A percentile compares a stretch with the other conserved stretches of the same genome.
These are phyloP conservation scores for Favolaschia claudopus DNA, from an alignment of 768 basidiomycete species.

Conservation along the genomic window DNA sequence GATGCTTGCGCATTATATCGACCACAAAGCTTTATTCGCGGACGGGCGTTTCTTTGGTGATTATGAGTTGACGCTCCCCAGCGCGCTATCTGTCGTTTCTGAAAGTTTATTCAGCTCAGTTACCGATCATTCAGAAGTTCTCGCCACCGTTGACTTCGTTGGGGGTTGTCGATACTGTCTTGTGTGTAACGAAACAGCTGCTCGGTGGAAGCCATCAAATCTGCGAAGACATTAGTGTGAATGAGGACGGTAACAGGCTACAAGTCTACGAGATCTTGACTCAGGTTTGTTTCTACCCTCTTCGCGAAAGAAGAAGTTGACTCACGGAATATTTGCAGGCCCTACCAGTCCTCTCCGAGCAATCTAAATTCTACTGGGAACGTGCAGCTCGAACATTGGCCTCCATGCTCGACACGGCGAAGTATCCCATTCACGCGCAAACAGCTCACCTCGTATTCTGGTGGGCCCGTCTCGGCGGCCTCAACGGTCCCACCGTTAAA, in stretches of 20 bases:
- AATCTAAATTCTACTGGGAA: slow-evolving; percentile 25
- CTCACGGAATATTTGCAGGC: slow-evolving; percentile 12
- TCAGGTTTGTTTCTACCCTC: slow-evolving; percentile 13
- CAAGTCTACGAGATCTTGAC: slow-evolving; percentile 24
- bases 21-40: too few species aligned
- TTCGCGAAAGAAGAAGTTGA: too few species aligned
- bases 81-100: too few species aligned
- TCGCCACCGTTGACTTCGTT: slow-evolving; percentile 2
- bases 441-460: slow-evolving; percentile 25
- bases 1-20: too few species aligned
- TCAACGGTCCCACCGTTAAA: slow-evolving; percentile 22
- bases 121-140: slow-evolving; percentile 13
- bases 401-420: slow-evolving; percentile 25
- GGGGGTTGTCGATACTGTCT: too few species aligned
- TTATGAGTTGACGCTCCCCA: too few species aligned
- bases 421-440: slow-evolving; percentile 26
- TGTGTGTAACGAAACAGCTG: slow-evolving; percentile 17
- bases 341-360: slow-evolving; percentile 20
- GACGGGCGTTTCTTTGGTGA: too few species aligned
- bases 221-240: not conserved
- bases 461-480: slow-evolving; percentile 30
- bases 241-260: slow-evolving; percentile 1
- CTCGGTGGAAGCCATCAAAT: slow-evolving; percentile 20
- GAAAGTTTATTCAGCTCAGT: too few species aligned
- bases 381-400: slow-evolving; percentile 16